Evolutionary conservation across 495 filamentous ascomycete species (phyloP).

Genomic region (Penicillium diatomitis): DNA sequence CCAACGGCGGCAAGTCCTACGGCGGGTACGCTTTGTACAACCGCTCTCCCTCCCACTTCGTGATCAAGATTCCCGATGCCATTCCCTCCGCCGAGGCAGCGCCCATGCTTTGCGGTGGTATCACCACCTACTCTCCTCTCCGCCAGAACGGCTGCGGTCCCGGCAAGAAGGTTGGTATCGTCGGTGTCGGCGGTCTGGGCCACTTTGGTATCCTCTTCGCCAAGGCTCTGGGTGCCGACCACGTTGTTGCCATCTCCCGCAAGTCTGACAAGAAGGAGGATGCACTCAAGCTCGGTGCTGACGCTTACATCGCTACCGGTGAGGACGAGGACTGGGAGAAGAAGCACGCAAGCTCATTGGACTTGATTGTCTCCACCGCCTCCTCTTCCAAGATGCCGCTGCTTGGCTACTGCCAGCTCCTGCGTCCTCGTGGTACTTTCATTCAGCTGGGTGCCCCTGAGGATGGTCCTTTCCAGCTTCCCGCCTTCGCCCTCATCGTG

Average conservation of each 20-base stretch:
- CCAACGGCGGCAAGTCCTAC: constrained; percentile 53
- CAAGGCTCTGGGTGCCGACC: constrained; percentile 63
- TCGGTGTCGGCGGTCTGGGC: constrained; percentile 77
- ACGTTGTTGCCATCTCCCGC: constrained; percentile 75
- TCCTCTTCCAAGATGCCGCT: constrained; percentile 71
- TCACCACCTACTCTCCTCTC: constrained; percentile 70
- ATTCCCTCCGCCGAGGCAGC: constrained; percentile 54
- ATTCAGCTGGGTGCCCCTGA: constrained; percentile 71
- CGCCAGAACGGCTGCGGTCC: constrained; percentile 65
- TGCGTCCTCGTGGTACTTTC: constrained; percentile 60
- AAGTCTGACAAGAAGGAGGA: constrained; percentile 59
- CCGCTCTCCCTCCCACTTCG: constrained; percentile 64
- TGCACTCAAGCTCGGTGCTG: constrained; percentile 49
- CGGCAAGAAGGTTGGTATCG: constrained; percentile 72
- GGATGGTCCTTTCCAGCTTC: constrained; percentile 52
- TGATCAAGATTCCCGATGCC: constrained; percentile 66
- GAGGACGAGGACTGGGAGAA: constrained; percentile 67
- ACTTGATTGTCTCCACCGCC: constrained; percentile 74
- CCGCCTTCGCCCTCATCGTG: constrained; percentile 53
- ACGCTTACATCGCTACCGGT: constrained; percentile 70
- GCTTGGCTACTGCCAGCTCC: constrained; percentile 55
- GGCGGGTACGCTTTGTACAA: constrained; percentile 66
- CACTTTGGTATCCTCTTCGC: constrained; percentile 56
- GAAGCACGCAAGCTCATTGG: constrained; percentile 53
- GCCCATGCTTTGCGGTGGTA: constrained; percentile 79